Percentiles rank a stretch among this genome's conserved stretches.
phyloP scores from a whole-genome alignment of 805 yeast genomes.

The Metschnikowia henanensis region DNA sequence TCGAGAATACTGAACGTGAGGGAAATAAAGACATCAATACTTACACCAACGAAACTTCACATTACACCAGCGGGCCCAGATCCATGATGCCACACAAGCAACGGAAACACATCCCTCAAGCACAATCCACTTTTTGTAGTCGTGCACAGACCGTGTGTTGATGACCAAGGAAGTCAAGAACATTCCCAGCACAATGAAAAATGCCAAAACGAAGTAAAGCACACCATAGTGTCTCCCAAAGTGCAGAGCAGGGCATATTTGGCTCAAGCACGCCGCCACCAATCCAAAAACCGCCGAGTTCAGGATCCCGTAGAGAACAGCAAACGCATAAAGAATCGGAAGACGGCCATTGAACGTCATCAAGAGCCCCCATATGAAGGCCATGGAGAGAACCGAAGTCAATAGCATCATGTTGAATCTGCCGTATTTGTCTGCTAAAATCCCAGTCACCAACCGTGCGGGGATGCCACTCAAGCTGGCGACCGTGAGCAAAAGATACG shows the following conservation, averaged over 20 bases:
- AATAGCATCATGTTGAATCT: slow-evolving; percentile 51
- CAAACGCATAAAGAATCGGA: slow-evolving; percentile 48
- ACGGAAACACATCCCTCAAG: slow-evolving; percentile 13
- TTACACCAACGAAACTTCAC: slow-evolving; percentile 15
- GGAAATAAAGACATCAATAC: neutral
- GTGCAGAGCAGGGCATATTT: slow-evolving; percentile 57
- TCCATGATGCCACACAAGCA: slow-evolving; percentile 13
- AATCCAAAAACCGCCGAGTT: slow-evolving; percentile 64
- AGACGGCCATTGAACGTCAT: slow-evolving; percentile 29
- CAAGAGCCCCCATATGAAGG: slow-evolving; percentile 29
- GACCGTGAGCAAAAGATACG: slow-evolving; percentile 49
- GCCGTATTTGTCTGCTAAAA: slow-evolving; percentile 42
- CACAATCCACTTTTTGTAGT: slow-evolving; percentile 15
- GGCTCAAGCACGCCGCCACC: slow-evolving; percentile 67
- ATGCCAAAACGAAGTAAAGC: slow-evolving; percentile 38
- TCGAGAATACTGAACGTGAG: too few relatives aligned
- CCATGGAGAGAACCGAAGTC: slow-evolving; percentile 29
- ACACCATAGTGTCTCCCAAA: slow-evolving; percentile 76
- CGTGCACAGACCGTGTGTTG: slow-evolving; percentile 10
- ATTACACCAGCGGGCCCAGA: slow-evolving; percentile 18
- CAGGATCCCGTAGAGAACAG: slow-evolving; percentile 57
- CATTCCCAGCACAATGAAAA: slow-evolving; percentile 14
- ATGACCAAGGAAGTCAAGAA: slow-evolving; percentile 14
- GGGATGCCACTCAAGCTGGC: slow-evolving; percentile 47
- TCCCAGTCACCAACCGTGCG: slow-evolving; percentile 32